Evolutionary conservation across 345 rosid genomes (phyloP), one percentile per base, ranked within the genome.

Genomic region (Citrus unshiu): DNA sequence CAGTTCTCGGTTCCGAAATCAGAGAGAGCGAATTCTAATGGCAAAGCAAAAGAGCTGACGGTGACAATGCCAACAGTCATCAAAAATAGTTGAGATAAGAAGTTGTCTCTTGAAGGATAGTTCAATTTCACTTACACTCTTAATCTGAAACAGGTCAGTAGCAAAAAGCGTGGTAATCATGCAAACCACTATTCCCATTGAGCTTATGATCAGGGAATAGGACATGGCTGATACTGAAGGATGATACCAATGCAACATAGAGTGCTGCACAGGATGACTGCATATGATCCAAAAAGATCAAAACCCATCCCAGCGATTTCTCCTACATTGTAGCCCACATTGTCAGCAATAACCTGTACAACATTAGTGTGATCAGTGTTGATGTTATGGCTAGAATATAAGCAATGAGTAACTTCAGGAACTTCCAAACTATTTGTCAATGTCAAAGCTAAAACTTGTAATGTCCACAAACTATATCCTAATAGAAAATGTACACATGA

Each of bases 301-400:
- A 89, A 90, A 34, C 95, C 95, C 95, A 90, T 91, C 24, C 95
- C 95, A 0, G 91, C 91, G 80, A 91, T 90, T 30, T 90, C 95
- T 65, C 95, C 95, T 43, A 91, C 95, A 51, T 91, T 91, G 83
- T 91, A 88, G 24, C 93, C 93, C 83, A 91, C 93, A 65, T 91
- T 91, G 74, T 91, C 95, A 10, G 95, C 95, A 80, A 86, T 90
- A 29, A 90, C 95, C 93, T 91, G 88, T 57, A 68, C n/a, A 67
- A 75, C 37, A 24, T 54, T 2, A 58, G 18, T 21, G 7, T 37
- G 32, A 32, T 16, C 22, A 9, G 19, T 1, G 46, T 62, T 25
- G 6, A 61, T 63, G 9, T 25, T 46, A 25, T 27, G 18, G 66
- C 66, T 62, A 75, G 27, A 46, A 4, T 13, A 5, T 12, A 39